Evolutionary conservation across 495 filamentous ascomycete species (phyloP).

Genomic region (Neurospora sp.): DNA sequence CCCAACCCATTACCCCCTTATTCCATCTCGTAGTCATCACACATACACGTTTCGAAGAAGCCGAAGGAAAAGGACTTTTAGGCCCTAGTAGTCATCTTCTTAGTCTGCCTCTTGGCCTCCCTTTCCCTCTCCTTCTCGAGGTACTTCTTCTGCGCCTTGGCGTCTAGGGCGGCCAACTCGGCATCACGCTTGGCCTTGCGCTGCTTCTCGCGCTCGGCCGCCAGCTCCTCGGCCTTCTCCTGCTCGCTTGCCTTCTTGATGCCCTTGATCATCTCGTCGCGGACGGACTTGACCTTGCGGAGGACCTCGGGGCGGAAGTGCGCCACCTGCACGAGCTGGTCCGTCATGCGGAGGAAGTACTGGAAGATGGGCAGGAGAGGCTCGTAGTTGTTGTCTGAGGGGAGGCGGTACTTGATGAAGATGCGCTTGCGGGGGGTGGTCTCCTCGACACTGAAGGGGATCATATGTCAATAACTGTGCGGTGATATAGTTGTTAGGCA

Average conservation of each 20-base stretch:
- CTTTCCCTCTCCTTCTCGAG: slow-evolving; percentile 84
- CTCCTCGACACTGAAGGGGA: slow-evolving; percentile 61
- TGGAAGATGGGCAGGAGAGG: slow-evolving; percentile 65
- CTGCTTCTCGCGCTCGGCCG: slow-evolving; percentile 63
- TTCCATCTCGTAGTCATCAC: not conserved
- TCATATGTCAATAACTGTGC: slow-evolving; percentile 11
- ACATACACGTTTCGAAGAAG: not conserved
- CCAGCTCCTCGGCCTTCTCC: slow-evolving; percentile 88
- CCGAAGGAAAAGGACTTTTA: not conserved
- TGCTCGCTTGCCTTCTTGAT: slow-evolving; percentile 75
- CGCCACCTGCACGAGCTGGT: slow-evolving; percentile 61
- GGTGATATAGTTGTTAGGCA: not conserved
- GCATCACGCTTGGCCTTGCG: slow-evolving; percentile 92
- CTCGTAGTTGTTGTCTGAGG: slow-evolving; percentile 54
- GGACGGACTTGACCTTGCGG: slow-evolving; percentile 67
- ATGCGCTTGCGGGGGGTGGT: slow-evolving; percentile 77
- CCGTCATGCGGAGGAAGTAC: slow-evolving; percentile 75
- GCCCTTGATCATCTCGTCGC: slow-evolving; percentile 74
- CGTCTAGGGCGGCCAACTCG: slow-evolving; percentile 69
- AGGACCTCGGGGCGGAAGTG: slow-evolving; percentile 86
- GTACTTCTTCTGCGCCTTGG: slow-evolving; percentile 92
- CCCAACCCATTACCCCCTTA: not conserved
- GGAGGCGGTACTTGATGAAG: slow-evolving; percentile 63
- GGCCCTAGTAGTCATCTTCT: slow-evolving; percentile 55
- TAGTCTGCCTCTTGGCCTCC: slow-evolving; percentile 61